Conservation (phyloP, 768 basidiomycete genomes). For the Suillus tomentosus region DNA sequence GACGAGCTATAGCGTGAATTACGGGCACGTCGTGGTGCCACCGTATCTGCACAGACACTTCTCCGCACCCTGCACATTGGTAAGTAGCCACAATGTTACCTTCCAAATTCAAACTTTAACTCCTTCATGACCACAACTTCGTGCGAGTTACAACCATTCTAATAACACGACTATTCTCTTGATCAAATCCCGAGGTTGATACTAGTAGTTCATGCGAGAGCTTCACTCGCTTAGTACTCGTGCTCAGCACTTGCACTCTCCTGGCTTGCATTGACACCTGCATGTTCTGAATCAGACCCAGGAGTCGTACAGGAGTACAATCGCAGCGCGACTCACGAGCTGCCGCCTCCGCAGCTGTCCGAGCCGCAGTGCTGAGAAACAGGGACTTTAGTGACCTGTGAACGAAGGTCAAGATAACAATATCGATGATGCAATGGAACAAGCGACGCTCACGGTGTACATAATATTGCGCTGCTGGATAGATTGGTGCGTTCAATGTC, state of each 20-base stretch:
- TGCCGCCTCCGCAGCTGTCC: neutral
- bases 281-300: neutral
- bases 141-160: neutral
- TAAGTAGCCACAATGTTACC: too few species aligned
- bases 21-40: too few species aligned
- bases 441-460: neutral
- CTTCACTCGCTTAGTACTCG: neutral
- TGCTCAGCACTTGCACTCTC: neutral
- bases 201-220: neutral
- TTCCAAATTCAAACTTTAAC: neutral
- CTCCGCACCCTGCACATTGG: neutral
- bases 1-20: too few species aligned
- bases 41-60: too few species aligned
- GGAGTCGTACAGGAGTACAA: neutral
- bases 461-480: neutral
- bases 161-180: neutral
- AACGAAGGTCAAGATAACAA: neutral
- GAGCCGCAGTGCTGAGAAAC: neutral
- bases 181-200: neutral
- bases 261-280: slow-evolving; percentile 2
- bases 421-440: neutral
- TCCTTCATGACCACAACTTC: neutral
- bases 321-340: neutral
- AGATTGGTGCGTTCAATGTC: neutral
- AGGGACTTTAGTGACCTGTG: neutral